A percentile compares a stretch with the other conserved stretches of the same genome.
Conservation (phyloP, 2,329 filamentous ascomycete genomes). For the Alternaria conjuncta region DNA sequence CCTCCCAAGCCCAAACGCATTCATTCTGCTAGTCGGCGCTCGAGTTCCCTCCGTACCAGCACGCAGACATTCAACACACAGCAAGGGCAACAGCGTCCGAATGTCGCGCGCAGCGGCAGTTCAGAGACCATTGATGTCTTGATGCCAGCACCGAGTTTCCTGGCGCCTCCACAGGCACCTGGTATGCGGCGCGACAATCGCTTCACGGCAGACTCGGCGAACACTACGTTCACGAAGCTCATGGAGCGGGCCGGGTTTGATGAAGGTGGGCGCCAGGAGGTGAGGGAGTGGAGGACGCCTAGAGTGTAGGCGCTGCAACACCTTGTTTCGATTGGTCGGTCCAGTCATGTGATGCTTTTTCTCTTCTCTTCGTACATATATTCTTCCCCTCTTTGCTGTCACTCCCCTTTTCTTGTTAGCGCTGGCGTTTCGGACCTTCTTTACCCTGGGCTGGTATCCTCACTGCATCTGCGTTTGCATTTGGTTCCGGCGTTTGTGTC, state of each 20-base stretch:
- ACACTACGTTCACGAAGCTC: conserved; percentile 51
- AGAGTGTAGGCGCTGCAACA: background rate
- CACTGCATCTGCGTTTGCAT: background rate
- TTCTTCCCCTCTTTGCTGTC: background rate
- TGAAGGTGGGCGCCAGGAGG: conserved; percentile 34
- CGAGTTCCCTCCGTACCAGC: conserved; percentile 20
- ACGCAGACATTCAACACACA: conserved; percentile 10
- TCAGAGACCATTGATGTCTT: conserved; percentile 55
- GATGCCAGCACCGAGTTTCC: conserved; percentile 48
- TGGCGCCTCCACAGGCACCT: conserved; percentile 39
- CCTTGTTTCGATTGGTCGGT: background rate
- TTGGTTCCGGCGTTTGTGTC: conserved; percentile 1
- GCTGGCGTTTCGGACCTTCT: conserved; percentile 12
- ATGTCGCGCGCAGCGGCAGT: conserved; percentile 36
- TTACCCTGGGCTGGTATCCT: background rate
- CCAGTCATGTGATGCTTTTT: background rate
- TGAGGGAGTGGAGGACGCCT: conserved; percentile 35
- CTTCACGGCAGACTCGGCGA: conserved; percentile 35
- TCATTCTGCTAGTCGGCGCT: conserved; percentile 23
- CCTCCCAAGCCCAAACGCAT: conserved; percentile 32
- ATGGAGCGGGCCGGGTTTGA: conserved; percentile 53
- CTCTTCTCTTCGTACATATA: background rate
- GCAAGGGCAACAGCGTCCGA: conserved; percentile 1
- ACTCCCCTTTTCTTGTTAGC: conserved; percentile 1
- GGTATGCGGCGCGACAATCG: conserved; percentile 40